phyloP scores from a whole-genome alignment of 441 rosid genomes.

The Jatropha multifida region DNA sequence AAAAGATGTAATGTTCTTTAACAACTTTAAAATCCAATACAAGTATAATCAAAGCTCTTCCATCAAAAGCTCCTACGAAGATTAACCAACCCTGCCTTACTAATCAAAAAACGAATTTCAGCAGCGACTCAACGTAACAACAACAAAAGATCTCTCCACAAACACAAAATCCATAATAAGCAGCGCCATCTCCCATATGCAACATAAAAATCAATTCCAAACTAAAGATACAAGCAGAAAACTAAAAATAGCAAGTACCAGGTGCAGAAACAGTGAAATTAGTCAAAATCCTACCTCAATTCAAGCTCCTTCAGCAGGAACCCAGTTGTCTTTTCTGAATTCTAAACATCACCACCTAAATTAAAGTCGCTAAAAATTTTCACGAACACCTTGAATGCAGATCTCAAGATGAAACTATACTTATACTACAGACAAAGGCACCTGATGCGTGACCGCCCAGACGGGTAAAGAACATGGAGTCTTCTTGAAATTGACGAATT shows the following conservation, averaged over 20 bases:
- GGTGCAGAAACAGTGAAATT: neutral
- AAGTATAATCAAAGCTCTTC: neutral
- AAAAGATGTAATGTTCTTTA: neutral
- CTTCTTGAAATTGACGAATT: slow-evolving; percentile 29
- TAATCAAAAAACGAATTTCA: neutral
- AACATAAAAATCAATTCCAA: neutral
- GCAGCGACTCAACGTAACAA: neutral
- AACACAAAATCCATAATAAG: neutral
- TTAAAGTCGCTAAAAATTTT: neutral
- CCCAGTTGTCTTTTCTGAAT: slow-evolving; percentile 20
- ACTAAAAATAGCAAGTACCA: slow-evolving; percentile 7
- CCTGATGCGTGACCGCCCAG: slow-evolving; percentile 43
- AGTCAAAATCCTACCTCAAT: slow-evolving; percentile 21
- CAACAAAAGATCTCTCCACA: neutral
- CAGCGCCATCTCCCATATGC: neutral
- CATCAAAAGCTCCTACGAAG: neutral
- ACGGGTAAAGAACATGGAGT: slow-evolving; percentile 42
- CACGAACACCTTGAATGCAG: slow-evolving; percentile 3
- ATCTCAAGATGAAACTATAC: slow-evolving; percentile 23
- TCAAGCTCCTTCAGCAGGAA: slow-evolving; percentile 8
- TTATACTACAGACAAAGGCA: slow-evolving; percentile 27
- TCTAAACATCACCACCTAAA: slow-evolving; percentile 22
- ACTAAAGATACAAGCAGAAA: neutral
- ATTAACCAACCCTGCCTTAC: neutral
- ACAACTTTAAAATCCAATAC: slow-evolving; percentile 4